These are phyloP conservation scores for Aspergillus ellipticus DNA, from an alignment of 495 filamentous ascomycete genomes.

Conservation along the genomic window DNA sequence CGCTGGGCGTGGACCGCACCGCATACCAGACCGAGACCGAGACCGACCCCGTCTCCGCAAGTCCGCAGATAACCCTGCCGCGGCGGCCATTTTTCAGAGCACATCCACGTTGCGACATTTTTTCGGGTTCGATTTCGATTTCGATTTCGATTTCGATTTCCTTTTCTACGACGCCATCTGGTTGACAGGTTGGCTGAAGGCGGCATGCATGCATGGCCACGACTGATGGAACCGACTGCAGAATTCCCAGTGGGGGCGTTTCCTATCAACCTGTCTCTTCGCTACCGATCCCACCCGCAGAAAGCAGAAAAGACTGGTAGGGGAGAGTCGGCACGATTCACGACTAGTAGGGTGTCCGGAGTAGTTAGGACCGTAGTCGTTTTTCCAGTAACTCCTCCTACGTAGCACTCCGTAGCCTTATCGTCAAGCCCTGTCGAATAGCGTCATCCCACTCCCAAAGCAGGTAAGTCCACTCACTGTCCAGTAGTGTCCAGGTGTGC, in stretches of 20 bases:
- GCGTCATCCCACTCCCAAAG: background rate
- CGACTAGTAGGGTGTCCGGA: too few relatives aligned
- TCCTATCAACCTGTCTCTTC: background rate
- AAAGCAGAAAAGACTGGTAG: background rate
- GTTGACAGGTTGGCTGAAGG: constrained; percentile 8
- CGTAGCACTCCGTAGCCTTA: too few relatives aligned
- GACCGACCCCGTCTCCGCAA: background rate
- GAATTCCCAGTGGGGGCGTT: background rate
- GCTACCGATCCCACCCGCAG: background rate
- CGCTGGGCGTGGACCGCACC: background rate
- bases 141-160: background rate
- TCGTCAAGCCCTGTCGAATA: background rate
- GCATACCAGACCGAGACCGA: background rate
- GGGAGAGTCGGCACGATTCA: background rate
- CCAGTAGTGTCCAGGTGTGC: background rate
- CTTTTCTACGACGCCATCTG: constrained; percentile 10
- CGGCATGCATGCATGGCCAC: constrained; percentile 13
- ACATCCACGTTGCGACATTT: constrained; percentile 13
- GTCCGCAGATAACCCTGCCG: background rate
- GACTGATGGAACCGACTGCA: background rate
- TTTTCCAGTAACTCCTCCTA: too few relatives aligned
- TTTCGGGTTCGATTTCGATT: background rate
- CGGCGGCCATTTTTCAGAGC: background rate
- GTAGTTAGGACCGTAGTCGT: too few relatives aligned
- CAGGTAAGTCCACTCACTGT: background rate